phyloP scores from a whole-genome alignment of 495 filamentous ascomycete species.

The Physcia stellaris region DNA sequence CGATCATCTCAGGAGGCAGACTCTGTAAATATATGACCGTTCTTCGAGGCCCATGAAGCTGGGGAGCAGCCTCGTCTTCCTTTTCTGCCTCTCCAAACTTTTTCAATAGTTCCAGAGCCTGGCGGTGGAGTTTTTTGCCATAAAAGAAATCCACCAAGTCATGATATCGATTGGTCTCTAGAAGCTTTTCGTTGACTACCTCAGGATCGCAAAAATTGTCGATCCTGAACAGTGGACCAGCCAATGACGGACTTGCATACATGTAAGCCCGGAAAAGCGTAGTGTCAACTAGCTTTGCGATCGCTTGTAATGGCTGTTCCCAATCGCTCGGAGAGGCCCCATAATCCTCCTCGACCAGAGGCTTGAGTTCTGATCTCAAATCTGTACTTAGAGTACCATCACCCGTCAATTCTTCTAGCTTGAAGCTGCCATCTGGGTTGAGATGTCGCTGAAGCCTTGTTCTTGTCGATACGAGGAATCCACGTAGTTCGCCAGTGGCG shows the following conservation, averaged over 20 bases:
- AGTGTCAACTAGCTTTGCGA: slow-evolving; percentile 78
- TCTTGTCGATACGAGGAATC: slow-evolving; percentile 74
- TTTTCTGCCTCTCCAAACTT: slow-evolving; percentile 68
- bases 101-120: slow-evolving; percentile 69
- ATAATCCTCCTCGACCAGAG: slow-evolving; percentile 22
- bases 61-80: slow-evolving; percentile 46
- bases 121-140: slow-evolving; percentile 82
- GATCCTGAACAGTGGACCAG: slow-evolving; percentile 83
- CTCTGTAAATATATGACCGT: slow-evolving; percentile 86
- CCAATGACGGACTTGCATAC: slow-evolving; percentile 72
- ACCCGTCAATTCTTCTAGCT: slow-evolving; percentile 35
- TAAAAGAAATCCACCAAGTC: slow-evolving; percentile 95
- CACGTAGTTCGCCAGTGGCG: slow-evolving; percentile 67
- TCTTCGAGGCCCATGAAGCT: slow-evolving; percentile 66
- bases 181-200: slow-evolving; percentile 83
- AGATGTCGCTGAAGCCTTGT: slow-evolving; percentile 69
- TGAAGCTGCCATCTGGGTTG: slow-evolving; percentile 61
- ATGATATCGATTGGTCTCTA: slow-evolving; percentile 78
- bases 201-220: slow-evolving; percentile 95
- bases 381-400: slow-evolving; percentile 40
- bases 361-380: slow-evolving; percentile 26
- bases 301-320: slow-evolving; percentile 52
- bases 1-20: slow-evolving; percentile 74
- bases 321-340: slow-evolving; percentile 44
- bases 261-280: slow-evolving; percentile 89